Conservation (phyloP, 768 basidiomycete species). For the Botryobasidium botryosum region DNA sequence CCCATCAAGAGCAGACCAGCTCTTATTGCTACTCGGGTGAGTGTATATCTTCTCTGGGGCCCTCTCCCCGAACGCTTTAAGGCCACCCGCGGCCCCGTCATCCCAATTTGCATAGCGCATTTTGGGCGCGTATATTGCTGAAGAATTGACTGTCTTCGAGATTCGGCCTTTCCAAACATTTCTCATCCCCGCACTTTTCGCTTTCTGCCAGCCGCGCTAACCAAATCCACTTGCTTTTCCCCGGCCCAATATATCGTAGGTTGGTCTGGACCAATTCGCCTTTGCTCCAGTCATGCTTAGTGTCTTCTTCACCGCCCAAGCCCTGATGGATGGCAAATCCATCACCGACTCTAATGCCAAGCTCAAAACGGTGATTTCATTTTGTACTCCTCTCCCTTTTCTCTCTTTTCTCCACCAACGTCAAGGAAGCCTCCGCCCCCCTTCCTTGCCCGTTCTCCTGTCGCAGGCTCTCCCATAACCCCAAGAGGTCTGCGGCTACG, state of each 20-base stretch:
- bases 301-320: conserved; percentile 8
- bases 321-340: conserved; percentile 9
- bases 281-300: conserved; percentile 5
- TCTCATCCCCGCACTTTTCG: neutral
- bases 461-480: too few species aligned
- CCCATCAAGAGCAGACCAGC: neutral
- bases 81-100: neutral
- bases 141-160: too few species aligned
- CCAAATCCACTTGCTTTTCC: too few species aligned
- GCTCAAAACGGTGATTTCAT: conserved; percentile 5
- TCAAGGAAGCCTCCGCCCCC: too few species aligned
- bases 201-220: too few species aligned
- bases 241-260: too few species aligned
- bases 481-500: too few species aligned
- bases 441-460: too few species aligned
- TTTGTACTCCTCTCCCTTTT: neutral
- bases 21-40: neutral
- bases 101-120: neutral
- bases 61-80: neutral
- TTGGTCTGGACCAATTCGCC: conserved; percentile 9
- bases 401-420: neutral
- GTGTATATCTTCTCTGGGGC: neutral
- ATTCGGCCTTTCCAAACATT: neutral
- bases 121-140: too few species aligned
- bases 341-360: conserved; percentile 2